Percentiles rank a stretch among this genome's conserved stretches.
phyloP scores from a whole-genome alignment of 768 basidiomycete genomes.

The Auricularia heimuer region DNA sequence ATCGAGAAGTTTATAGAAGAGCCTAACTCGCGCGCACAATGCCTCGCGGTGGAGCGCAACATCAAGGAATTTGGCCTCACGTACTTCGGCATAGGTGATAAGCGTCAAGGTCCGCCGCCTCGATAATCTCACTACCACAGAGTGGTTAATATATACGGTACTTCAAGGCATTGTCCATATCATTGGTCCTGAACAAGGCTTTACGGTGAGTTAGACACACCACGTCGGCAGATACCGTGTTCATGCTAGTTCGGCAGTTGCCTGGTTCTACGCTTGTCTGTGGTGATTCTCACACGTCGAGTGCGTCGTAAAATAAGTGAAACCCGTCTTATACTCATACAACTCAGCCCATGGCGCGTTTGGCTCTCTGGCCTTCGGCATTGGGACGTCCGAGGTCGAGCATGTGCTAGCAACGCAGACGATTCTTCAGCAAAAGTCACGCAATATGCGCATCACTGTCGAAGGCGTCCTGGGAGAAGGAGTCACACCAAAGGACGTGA shows the following conservation, averaged over 20 bases:
- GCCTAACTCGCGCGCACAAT: conserved; percentile 79
- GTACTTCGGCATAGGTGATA: conserved; percentile 85
- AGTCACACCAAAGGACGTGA: conserved; percentile 83
- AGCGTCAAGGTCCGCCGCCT: conserved; percentile 57
- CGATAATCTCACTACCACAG: neutral
- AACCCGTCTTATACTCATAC: neutral
- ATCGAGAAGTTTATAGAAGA: conserved; percentile 70
- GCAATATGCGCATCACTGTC: conserved; percentile 88
- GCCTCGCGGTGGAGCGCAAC: conserved; percentile 74
- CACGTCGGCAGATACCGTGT: neutral
- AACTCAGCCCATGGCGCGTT: conserved; percentile 77
- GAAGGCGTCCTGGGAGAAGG: conserved; percentile 74
- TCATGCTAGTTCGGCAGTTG: conserved; percentile 30
- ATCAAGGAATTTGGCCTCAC: conserved; percentile 87
- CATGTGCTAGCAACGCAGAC: conserved; percentile 92
- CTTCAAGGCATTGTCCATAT: conserved; percentile 71
- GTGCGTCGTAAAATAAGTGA: conserved; percentile 31
- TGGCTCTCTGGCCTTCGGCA: conserved; percentile 86
- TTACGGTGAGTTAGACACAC: conserved; percentile 42
- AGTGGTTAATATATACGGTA: conserved; percentile 6
- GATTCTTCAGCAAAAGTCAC: conserved; percentile 74
- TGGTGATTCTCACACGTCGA: conserved; percentile 90
- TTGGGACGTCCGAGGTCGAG: conserved; percentile 90
- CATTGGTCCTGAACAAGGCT: conserved; percentile 91
- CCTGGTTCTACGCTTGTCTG: conserved; percentile 79